Conservation (phyloP, 805 yeast genomes). For the Hanseniaspora singularis region DNA sequence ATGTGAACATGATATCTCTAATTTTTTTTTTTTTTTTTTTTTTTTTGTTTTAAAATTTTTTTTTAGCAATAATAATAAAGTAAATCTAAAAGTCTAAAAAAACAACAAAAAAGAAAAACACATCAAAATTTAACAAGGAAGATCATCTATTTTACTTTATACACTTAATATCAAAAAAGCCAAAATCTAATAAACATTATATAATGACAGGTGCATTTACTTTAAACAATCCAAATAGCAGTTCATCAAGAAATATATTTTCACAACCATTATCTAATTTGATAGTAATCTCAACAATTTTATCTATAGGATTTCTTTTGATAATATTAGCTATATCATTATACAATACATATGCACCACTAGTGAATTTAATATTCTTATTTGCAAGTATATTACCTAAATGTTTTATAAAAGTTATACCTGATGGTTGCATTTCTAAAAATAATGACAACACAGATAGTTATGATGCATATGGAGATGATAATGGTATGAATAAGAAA, state of each 20-base stretch:
- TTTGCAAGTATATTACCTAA: slow-evolving; percentile 64
- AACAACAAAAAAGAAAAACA: no score
- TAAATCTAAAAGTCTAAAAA: no score
- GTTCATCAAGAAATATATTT: neutral
- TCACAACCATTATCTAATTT: slow-evolving; percentile 39
- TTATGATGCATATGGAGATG: slow-evolving; percentile 38
- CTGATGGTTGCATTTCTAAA: slow-evolving; percentile 55
- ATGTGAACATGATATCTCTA: no score
- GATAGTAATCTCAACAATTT: slow-evolving; percentile 31
- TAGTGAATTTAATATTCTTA: slow-evolving; percentile 57
- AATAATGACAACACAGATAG: slow-evolving; percentile 24
- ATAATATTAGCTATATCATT: slow-evolving; percentile 81
- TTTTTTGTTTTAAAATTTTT: no score
- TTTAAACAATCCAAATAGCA: slow-evolving; percentile 1
- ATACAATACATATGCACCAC: slow-evolving; percentile 83
- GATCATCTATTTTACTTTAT: no score
- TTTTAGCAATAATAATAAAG: no score
- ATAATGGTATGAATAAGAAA: slow-evolving; percentile 53
- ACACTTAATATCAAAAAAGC: no score
- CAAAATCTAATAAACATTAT: neutral
- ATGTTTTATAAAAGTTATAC: slow-evolving; percentile 38
- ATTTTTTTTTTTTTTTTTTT: no score
- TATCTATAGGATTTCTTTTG: slow-evolving; percentile 81
- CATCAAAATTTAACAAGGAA: no score
- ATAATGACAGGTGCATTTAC: no score